Evolutionary conservation across 2,329 filamentous ascomycete species (phyloP), one percentile per base, ranked within the genome.

Genomic region (Aspergillus fijiensis): DNA sequence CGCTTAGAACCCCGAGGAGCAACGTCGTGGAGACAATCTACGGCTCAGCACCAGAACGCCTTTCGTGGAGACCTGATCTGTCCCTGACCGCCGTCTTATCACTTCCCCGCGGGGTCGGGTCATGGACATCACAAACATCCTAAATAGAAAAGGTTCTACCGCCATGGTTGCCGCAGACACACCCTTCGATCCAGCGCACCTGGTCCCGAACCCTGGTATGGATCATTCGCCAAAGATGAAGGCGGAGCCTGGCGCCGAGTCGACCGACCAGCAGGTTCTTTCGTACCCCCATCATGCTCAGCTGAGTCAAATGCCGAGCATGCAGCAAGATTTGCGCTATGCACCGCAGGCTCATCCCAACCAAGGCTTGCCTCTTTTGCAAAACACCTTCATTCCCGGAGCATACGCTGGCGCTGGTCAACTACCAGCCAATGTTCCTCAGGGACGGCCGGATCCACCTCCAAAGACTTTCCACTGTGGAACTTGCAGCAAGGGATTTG

Each of bases 401-500:
- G 78, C 71, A 74, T 80, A 70, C 74, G 78, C 82, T 51, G 77
- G 78, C 49, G 75, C 76, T 57, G 67, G 74, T 50, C 80, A 84
- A 70, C 70, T 80, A 52, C 79, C 79, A 67, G 80, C 72, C 69
- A 76, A 70, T 63, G 70, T 63, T 69, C 76, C 74, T 66, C 74
- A 76, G 69, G 77, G 79, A 65, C 63, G 80, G 77, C 68, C 71
- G n/a, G 80, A 75, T 73, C 82, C 67, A 35, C 81, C 84, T 31
- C 83, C 85, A 11, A 90, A 97, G 78, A 88, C 91, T 1, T 97
- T 95, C 72, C 89, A 92, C 23, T 99, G 95, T 79, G 90, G 87
- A 65, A 94, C 90, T 3, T 99, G 95, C 75, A 85, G 85, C 60
- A 98, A 98, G 78, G 90, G 89, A 25, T 99, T 99, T 74, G 95